A percentile compares a stretch with the other conserved stretches of the same genome.
phyloP scores from a whole-genome alignment of 2,329 filamentous ascomycete species.

The Acephala macrosclerotiorum region DNA sequence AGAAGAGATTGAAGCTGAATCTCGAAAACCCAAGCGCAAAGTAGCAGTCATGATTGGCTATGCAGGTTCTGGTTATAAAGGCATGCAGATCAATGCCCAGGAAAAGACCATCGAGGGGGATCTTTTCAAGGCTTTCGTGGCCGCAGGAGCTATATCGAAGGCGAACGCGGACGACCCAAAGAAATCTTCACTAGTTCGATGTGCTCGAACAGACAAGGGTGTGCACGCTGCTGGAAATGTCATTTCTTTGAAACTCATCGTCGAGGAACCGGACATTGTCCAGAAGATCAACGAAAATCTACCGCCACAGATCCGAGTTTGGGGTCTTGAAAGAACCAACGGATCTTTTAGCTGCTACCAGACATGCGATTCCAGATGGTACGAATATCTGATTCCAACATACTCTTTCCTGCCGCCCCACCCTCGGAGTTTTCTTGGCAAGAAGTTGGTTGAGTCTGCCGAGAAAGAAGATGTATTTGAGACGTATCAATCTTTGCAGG shows the following conservation, averaged over 20 bases:
- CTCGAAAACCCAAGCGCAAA: conserved; percentile 91
- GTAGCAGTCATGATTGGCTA: conserved; percentile 96
- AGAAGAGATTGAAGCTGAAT: conserved; percentile 88
- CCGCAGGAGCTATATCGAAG: conserved; percentile 92
- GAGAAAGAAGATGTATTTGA: conserved; percentile 77
- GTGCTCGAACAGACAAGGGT: conserved; percentile 95
- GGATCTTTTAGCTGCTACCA: conserved; percentile 96
- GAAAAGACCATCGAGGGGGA: conserved; percentile 97
- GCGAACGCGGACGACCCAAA: conserved; percentile 96
- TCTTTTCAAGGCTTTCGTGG: conserved; percentile 89
- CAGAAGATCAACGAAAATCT: conserved; percentile 89
- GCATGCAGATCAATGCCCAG: conserved; percentile 86
- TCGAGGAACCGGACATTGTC: conserved; percentile 88
- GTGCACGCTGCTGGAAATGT: conserved; percentile 96
- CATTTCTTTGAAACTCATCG: conserved; percentile 93
- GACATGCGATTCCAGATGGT: conserved; percentile 92
- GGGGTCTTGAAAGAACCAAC: conserved; percentile 90
- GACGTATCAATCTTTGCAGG: conserved; percentile 71
- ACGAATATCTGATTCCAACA: conserved; percentile 95
- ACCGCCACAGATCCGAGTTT: conserved; percentile 89
- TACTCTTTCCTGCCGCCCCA: conserved; percentile 94
- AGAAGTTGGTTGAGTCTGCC: conserved; percentile 80
- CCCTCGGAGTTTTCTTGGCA: conserved; percentile 84
- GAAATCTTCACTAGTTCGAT: conserved; percentile 93
- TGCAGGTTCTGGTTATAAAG: conserved; percentile 94